Percentiles rank a stretch among this genome's conserved stretches.
phyloP scores from a whole-genome alignment of 306 rosid genomes.

The Glycine tomentella region DNA sequence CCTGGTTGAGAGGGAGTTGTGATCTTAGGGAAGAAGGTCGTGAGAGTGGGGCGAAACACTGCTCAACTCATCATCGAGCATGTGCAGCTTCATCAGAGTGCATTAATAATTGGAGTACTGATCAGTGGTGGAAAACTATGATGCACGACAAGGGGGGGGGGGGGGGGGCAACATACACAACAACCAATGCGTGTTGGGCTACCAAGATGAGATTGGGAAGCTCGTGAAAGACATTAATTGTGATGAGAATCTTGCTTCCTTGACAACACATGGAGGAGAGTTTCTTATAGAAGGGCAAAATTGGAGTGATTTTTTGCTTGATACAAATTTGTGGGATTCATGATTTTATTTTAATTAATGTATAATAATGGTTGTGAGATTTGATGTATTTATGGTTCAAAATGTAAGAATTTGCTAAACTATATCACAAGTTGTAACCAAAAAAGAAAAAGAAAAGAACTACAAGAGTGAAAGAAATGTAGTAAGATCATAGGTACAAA shows the following conservation, averaged over 20 bases:
- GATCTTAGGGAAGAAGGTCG: neutral
- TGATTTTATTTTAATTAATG: no score
- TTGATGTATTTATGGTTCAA: no score
- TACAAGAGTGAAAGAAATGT: no score
- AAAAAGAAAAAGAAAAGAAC: no score
- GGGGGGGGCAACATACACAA: neutral
- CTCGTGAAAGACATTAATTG: neutral
- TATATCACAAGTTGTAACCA: no score
- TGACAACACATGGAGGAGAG: neutral
- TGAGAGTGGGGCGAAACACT: neutral
- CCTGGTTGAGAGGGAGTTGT: neutral
- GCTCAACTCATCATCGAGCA: neutral
- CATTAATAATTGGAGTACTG: neutral
- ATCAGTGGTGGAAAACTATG: neutral
- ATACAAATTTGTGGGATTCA: neutral
- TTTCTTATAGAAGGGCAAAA: neutral
- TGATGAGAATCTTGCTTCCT: neutral
- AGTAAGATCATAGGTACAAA: no score
- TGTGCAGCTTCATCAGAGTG: neutral
- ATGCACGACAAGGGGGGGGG: neutral
- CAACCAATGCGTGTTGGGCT: neutral
- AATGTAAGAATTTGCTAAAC: no score
- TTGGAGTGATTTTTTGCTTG: conserved; percentile 39
- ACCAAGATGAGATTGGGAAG: neutral
- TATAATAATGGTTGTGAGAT: no score